Evolutionary conservation across 129 eudicot genomes (phyloP).

Genomic region (Pittosporum tobira): DNA sequence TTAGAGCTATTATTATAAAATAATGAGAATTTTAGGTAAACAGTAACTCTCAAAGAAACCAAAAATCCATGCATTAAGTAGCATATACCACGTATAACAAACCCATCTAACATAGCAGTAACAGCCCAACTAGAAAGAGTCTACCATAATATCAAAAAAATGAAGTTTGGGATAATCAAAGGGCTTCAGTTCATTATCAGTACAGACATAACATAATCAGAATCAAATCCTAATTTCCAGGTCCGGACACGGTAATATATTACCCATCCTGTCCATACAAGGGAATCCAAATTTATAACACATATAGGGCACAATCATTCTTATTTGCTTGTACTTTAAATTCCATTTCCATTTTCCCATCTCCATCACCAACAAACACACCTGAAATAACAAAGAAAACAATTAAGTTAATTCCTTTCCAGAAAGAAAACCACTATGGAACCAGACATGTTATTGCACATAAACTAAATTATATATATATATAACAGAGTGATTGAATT

Average conservation of each 20-base stretch:
- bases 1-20: too few relatives aligned
- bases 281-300: slow-evolving; percentile 9
- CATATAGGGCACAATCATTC: slow-evolving; percentile 28
- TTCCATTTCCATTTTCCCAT: background rate
- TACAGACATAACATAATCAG: slow-evolving; percentile 7
- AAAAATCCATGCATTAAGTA: too few relatives aligned
- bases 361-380: slow-evolving; percentile 24
- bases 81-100: too few relatives aligned
- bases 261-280: slow-evolving; percentile 18
- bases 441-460: too few relatives aligned
- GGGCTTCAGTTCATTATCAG: slow-evolving; percentile 9
- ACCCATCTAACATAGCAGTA: background rate
- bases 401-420: background rate
- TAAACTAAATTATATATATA: background rate
- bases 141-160: background rate
- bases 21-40: too few relatives aligned
- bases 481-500: background rate
- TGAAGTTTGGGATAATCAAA: background rate
- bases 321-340: slow-evolving; percentile 3
- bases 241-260: slow-evolving; percentile 17
- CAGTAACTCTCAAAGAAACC: too few relatives aligned
- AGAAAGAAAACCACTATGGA: background rate
- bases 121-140: background rate
- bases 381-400: slow-evolving; percentile 14
- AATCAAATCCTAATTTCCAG: slow-evolving; percentile 4